Evolutionary conservation across 495 filamentous ascomycete genomes (phyloP), one percentile per base, ranked within the genome.

Genomic region (Penicillium egyptiacum): DNA sequence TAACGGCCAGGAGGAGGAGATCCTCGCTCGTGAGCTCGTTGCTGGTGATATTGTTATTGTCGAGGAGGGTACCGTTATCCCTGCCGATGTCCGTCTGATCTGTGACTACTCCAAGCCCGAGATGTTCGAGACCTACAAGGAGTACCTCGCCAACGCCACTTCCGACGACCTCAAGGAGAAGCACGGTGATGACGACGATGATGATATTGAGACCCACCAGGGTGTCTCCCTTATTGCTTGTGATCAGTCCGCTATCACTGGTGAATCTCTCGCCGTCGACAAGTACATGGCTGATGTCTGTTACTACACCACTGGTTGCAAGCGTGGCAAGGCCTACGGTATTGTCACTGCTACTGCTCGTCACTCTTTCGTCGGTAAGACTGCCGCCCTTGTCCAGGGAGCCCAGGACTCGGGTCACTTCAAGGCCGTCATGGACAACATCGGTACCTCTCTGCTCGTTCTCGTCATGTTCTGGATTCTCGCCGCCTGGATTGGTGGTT

Each of bases 371-470:
- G 86, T 88, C 69, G 86, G 86, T 72, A 82, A 83, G 67, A 89
- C 86, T 54, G 86, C 86, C 60, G 79, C 80, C 65, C 79, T 88
- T 49, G 86, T 89, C 17, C 81, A 88, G 69, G 86, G 86, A 60
- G 86, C 86, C 62, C 75, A 87, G 68, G 86, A 88, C 70, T 74
- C 80, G 53, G 86, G 86, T 79, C 86, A 89, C 76, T 89, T 89
- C 83, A 89, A 89, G 76, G 86, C 86, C 61, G 88, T 89, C 79
- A 89, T 89, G 86, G 85, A 89, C 82, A 85, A 82, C 69, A 89
- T 89, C 58, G 86, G 86, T 75, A 95, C 90, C 58, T 71, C 81
- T 53, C 77, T 88, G 35, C 76, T 88, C 57, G 86, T 89, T 66
- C 75, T 89, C 51, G 86, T 89, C 74, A 84, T 88, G 67, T 83